Evolutionary conservation across 139 green algal genomes (phyloP), one percentile per base, ranked within the genome.

Genomic region (Pedinophyceae sp.): DNA sequence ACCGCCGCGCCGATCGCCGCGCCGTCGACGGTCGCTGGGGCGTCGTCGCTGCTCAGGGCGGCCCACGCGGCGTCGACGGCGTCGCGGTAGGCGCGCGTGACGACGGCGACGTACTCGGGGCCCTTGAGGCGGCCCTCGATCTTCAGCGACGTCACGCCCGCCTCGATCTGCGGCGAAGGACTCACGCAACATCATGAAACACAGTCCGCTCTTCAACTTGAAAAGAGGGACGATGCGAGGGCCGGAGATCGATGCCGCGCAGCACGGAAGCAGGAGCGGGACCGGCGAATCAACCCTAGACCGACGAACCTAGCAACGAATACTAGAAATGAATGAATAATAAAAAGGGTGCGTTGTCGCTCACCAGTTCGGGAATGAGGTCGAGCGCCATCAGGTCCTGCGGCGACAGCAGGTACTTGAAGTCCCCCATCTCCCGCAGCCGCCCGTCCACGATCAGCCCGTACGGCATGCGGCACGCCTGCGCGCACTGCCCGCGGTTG

Each of bases 401-500:
- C n/a, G 82, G 81, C 27, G 52, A 74, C 4, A 93, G 70, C 60
- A 93, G 59, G 77, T 88, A 93, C 34, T 66, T 59, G 19, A 75
- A 30, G 46, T 87, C 81, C 5, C 48, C 70, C 55, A 88, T 62
- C 27, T 82, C 70, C 38, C 63, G 55, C 30, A 92, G 56, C 46
- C 64, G 17, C 17, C 81, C 76, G 41, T 89, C 58, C 30, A 88
- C 75, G 26, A 88, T 40, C 50, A 78, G 59, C 0, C 70, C 80
- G 24, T 89, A 89, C 76, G 59, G 74, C 67, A 86, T 56, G 30
- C 82, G 68, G 62, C 82, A 92, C 7, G 75, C 75, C 68, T 88
- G 82, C 20, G 83, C 79, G 57, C 83, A 93, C 66, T 93, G 81
- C 1, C 83, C 83, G 6, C 83, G 60, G 70, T 93, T 93, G 25